Evolutionary conservation across 2,329 filamentous ascomycete species (phyloP).

Genomic region (Trichoderma koningii): DNA sequence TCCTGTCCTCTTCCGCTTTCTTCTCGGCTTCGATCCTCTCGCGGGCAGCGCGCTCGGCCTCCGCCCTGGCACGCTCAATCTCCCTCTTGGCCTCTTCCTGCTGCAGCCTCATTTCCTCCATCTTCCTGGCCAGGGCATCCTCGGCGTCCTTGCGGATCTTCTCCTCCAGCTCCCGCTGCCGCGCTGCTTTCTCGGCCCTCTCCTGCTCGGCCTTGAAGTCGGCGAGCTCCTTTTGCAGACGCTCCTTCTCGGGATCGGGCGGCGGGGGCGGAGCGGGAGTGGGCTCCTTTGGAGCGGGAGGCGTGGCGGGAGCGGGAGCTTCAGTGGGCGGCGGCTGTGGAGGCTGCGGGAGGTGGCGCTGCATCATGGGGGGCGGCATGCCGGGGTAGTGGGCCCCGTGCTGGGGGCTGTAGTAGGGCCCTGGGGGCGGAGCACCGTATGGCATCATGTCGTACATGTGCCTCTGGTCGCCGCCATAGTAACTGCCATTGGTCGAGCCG

Average conservation of each 20-base stretch:
- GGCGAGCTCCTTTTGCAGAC: slow-evolving; percentile 62
- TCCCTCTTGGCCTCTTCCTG: slow-evolving; percentile 51
- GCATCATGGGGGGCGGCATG: slow-evolving; percentile 38
- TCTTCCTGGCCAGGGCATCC: slow-evolving; percentile 44
- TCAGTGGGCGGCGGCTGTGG: slow-evolving; percentile 50
- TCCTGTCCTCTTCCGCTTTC: slow-evolving; percentile 51
- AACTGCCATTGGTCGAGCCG: slow-evolving; percentile 43
- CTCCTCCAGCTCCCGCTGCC: slow-evolving; percentile 48
- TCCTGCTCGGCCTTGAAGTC: slow-evolving; percentile 51
- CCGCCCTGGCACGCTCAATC: slow-evolving; percentile 50
- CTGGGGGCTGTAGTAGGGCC: slow-evolving; percentile 37
- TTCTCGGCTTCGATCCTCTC: slow-evolving; percentile 49
- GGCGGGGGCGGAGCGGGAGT: slow-evolving; percentile 36
- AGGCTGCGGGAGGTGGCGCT: slow-evolving; percentile 47
- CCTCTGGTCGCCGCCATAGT: slow-evolving; percentile 43
- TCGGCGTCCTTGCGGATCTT: slow-evolving; percentile 52
- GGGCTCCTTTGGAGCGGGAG: slow-evolving; percentile 43
- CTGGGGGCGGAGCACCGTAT: slow-evolving; percentile 40
- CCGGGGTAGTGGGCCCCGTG: slow-evolving; percentile 37
- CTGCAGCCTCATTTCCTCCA: slow-evolving; percentile 46
- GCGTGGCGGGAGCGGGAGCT: slow-evolving; percentile 40
- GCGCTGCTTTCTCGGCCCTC: slow-evolving; percentile 49
- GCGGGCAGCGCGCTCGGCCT: slow-evolving; percentile 49
- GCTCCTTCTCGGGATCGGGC: slow-evolving; percentile 59
- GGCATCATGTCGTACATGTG: slow-evolving; percentile 55